These are phyloP conservation scores for Graphilbum sp. DNA, from an alignment of 2,329 filamentous ascomycete genomes.

Conservation along the genomic window DNA sequence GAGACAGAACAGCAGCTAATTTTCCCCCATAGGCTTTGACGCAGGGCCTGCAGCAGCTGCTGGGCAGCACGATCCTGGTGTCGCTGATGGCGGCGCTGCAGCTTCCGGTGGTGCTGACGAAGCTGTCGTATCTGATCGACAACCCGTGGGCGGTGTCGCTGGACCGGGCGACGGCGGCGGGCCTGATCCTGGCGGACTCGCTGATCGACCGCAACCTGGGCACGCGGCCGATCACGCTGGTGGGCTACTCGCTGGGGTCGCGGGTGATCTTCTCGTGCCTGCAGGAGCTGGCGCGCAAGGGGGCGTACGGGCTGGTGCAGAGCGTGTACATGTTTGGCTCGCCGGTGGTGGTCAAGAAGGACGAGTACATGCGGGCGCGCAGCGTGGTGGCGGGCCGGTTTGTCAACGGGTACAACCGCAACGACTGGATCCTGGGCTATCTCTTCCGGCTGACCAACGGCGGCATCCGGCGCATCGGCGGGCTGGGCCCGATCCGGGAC, in stretches of 20 bases:
- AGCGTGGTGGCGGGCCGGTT: slow-evolving; percentile 86
- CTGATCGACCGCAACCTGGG: slow-evolving; percentile 83
- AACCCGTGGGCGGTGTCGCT: slow-evolving; percentile 98
- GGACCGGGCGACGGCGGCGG: slow-evolving; percentile 73
- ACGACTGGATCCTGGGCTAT: slow-evolving; percentile 95
- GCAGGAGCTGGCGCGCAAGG: slow-evolving; percentile 68
- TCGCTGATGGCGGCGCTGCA: slow-evolving; percentile 85
- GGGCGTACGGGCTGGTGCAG: slow-evolving; percentile 74
- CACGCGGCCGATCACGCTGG: slow-evolving; percentile 76
- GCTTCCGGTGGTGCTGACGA: slow-evolving; percentile 81
- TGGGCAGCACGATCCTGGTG: slow-evolving; percentile 77
- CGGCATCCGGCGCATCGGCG: slow-evolving; percentile 77
- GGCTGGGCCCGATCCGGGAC: slow-evolving; percentile 58
- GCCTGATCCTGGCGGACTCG: slow-evolving; percentile 86
- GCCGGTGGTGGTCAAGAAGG: slow-evolving; percentile 77
- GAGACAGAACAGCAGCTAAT: no score
- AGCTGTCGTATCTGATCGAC: slow-evolving; percentile 90
- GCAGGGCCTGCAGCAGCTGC: slow-evolving; percentile 86
- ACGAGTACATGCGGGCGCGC: slow-evolving; percentile 69
- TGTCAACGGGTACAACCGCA: slow-evolving; percentile 83
- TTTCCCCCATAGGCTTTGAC: slow-evolving; percentile 78
- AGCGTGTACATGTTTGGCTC: slow-evolving; percentile 94
- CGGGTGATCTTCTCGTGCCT: slow-evolving; percentile 87
- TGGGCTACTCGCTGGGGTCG: slow-evolving; percentile 86
- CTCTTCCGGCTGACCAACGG: slow-evolving; percentile 89